Base-by-base conservation (phyloP, 2,329 filamentous ascomycete genomes). In the Cladophialophora chaetospira region DNA sequence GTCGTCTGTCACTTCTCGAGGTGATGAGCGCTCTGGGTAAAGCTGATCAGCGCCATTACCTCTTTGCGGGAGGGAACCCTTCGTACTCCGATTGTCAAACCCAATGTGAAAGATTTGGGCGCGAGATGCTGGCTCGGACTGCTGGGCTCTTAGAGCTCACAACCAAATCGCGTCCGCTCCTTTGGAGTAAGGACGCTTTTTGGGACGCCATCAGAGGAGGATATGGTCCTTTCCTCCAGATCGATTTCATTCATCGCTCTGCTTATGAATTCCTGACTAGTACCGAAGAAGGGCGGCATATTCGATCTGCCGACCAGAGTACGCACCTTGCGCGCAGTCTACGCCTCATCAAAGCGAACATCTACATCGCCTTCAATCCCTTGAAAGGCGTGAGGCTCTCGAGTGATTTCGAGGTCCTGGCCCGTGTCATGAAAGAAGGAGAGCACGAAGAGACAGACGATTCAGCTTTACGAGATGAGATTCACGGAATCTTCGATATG, bases 61-160 rank as follows among this genome's bases (percentile, higher is more conserved):
- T 33, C 10, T 9, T 13, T 19, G 21, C 42, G 13, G 17, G 15
- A 8, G 19, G 10, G 15, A 38, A 5, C 10, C n/a, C 6, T 8
- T 17, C 29, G 11, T 4, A n/a, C 6, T 21, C n/a, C 4, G 31
- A 38, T 21, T 11, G 36, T 17, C 17, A 36, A n/a, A 15, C 17
- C 8, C 11, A 4, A 17, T 50, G 28, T 25, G 19, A 5, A 5
- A 23, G 15, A 10, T 10, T 38, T 13, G 10, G 9, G 9, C 13
- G 21, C 21, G 11, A 15, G 5, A 33, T 54, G 5, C 21, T 15
- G 29, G 23, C 29, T 21, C 51, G 51, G 11, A 51, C 28, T 51
- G 53, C 53, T 26, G 53, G 53, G 13, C 23, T 55, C n/a, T 35
- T 55, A 10, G 53, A 55, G 35, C 15, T 54, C 6, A 13, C 13